A percentile compares a stretch with the other conserved stretches of the same genome.
Conservation (phyloP, 1,139 yeast genomes). For the Pichia inconspicua region DNA sequence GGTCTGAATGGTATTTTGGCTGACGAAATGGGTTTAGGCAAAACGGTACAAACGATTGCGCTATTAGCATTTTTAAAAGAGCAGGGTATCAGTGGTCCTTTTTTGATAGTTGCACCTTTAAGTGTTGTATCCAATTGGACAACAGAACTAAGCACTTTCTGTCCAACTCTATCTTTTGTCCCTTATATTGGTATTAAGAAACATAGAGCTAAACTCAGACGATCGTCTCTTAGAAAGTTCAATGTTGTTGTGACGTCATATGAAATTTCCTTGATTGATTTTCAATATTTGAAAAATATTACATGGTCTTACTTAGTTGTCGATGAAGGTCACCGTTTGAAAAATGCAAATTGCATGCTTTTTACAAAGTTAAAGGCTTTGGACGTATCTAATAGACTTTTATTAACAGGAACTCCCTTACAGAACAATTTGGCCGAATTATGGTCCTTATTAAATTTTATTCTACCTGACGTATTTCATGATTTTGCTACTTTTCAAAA, state of each 20-base stretch:
- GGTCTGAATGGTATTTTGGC: constrained; percentile 93
- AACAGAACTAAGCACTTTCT: constrained; percentile 59
- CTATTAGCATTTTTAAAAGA: constrained; percentile 70
- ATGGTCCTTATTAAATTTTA: constrained; percentile 85
- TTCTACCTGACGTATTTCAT: constrained; percentile 85
- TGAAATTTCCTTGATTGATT: constrained; percentile 70
- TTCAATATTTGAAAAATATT: constrained; percentile 39
- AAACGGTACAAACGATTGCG: constrained; percentile 81
- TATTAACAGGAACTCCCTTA: constrained; percentile 88
- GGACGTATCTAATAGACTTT: constrained; percentile 57
- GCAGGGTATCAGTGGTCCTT: constrained; percentile 77
- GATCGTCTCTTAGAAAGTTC: constrained; percentile 28
- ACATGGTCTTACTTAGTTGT: constrained; percentile 81
- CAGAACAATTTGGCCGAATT: constrained; percentile 84
- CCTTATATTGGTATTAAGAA: constrained; percentile 61
- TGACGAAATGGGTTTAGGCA: constrained; percentile 96
- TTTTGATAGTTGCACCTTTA: constrained; percentile 77
- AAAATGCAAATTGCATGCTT: constrained; percentile 70
- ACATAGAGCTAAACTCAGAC: constrained; percentile 40
- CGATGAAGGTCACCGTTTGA: constrained; percentile 93
- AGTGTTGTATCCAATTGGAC: constrained; percentile 85
- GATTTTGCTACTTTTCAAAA: constrained; percentile 83
- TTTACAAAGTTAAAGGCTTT: constrained; percentile 63
- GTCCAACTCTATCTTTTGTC: constrained; percentile 60
- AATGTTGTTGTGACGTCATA: constrained; percentile 73